A percentile compares a stretch with the other conserved stretches of the same genome.
These are phyloP conservation scores for Cladophialophora exuberans DNA, from an alignment of 2,329 filamentous ascomycete species.

Conservation along the genomic window DNA sequence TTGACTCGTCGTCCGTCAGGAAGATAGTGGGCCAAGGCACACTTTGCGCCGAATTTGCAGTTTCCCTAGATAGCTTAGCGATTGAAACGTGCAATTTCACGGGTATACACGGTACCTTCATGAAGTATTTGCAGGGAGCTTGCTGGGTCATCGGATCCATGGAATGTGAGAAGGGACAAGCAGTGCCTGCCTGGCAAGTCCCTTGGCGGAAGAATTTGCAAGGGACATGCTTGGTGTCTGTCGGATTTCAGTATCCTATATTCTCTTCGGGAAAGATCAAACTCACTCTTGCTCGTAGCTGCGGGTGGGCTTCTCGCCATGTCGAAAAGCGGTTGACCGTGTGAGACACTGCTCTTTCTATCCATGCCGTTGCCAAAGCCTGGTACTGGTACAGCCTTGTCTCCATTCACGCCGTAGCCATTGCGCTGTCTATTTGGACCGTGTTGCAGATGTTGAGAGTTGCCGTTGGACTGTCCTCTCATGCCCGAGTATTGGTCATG, in stretches of 20 bases:
- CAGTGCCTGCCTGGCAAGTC: conserved; percentile 91
- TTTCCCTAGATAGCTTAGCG: conserved; percentile 69
- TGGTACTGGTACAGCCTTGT: conserved; percentile 27
- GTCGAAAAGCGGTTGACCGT: conserved; percentile 41
- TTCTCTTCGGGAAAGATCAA: not conserved
- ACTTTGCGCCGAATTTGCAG: conserved; percentile 98
- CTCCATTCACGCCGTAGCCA: conserved; percentile 20
- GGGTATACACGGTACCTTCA: conserved; percentile 69
- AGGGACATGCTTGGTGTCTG: conserved; percentile 94
- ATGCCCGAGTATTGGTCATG: conserved; percentile 22
- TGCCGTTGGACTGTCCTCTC: conserved; percentile 23
- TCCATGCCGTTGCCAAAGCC: conserved; percentile 24
- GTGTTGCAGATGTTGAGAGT: conserved; percentile 17
- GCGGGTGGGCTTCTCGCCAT: conserved; percentile 53
- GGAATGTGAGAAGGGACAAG: conserved; percentile 95
- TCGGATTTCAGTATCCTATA: conserved; percentile 10
- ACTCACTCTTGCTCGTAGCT: conserved; percentile 46
- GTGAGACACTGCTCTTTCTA: conserved; percentile 24
- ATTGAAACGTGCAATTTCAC: conserved; percentile 14
- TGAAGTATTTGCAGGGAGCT: conserved; percentile 95
- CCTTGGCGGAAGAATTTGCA: conserved; percentile 99
- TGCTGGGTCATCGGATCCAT: conserved; percentile 82
- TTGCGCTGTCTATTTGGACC: conserved; percentile 21
- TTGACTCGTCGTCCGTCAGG: conserved; percentile 93
- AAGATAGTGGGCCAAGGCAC: conserved; percentile 92